Evolutionary conservation across 192 early-diverging fungal species (phyloP).

Genomic region (Coemansia sp.): DNA sequence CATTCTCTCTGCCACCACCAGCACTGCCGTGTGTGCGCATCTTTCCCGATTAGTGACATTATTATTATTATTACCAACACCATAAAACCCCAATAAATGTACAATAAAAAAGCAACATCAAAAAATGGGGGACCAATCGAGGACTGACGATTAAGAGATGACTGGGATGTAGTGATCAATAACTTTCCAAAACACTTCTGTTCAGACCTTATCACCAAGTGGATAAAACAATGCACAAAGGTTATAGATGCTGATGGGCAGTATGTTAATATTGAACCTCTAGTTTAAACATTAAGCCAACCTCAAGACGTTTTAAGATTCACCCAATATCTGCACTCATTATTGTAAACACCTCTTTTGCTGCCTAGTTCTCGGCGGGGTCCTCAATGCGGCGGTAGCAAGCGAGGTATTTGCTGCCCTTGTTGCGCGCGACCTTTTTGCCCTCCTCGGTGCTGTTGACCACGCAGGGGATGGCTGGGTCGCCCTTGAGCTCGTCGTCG

Average conservation of each 20-base stretch:
- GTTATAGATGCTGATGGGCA: too few relatives aligned
- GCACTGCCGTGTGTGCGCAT: neutral
- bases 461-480: conserved; percentile 86
- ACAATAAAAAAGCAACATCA: neutral
- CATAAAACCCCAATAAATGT: neutral
- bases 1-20: neutral
- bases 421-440: conserved; percentile 96
- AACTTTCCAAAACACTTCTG: too few relatives aligned
- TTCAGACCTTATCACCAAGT: too few relatives aligned
- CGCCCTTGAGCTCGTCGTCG: conserved; percentile 74
- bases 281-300: too few relatives aligned
- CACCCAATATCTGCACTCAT: too few relatives aligned
- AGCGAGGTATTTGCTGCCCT: conserved; percentile 93
- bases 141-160: too few relatives aligned
- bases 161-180: too few relatives aligned
- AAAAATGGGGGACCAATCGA: too few relatives aligned
- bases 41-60: neutral
- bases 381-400: conserved; percentile 79
- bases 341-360: neutral
- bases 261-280: too few relatives aligned
- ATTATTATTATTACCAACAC: too few relatives aligned
- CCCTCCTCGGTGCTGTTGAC: conserved; percentile 95
- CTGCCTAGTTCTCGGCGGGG: conserved; percentile 24
- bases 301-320: too few relatives aligned
- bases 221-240: too few relatives aligned